A percentile compares a stretch with the other conserved stretches of the same genome.
These are phyloP conservation scores for Pythium dissimile DNA, from an alignment of 352 stramenopile species.

Conservation along the genomic window DNA sequence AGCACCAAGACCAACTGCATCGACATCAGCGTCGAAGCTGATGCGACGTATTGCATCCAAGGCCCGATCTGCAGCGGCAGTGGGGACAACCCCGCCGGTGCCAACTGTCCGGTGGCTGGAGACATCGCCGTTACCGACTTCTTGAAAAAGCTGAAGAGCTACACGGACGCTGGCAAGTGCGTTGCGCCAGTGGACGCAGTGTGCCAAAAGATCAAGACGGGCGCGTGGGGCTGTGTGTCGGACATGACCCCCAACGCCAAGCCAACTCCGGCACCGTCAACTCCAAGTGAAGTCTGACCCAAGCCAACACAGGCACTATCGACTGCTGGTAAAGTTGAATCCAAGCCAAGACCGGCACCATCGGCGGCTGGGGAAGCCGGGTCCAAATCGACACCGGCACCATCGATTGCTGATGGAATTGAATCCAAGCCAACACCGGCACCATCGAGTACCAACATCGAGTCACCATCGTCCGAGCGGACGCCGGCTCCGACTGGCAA, in stretches of 20 bases:
- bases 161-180: conserved; percentile 34
- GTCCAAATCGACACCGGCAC: background rate
- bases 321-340: no score
- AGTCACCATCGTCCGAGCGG: no score
- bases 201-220: conserved; percentile 56
- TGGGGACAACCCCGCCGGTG: conserved; percentile 30
- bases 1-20: background rate
- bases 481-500: background rate
- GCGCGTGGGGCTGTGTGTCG: conserved; percentile 63
- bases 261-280: background rate
- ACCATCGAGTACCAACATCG: no score
- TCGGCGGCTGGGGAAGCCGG: no score
- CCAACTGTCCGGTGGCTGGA: conserved; percentile 48
- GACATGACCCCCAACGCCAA: background rate
- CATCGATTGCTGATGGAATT: background rate
- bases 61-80: conserved; percentile 61
- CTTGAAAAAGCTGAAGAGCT: conserved; percentile 45
- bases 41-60: conserved; percentile 70
- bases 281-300: background rate
- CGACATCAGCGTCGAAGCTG: conserved; percentile 56
- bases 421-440: background rate
- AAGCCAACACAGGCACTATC: background rate
- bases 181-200: conserved; percentile 39
- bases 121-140: conserved; percentile 52
- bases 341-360: background rate